These are phyloP conservation scores for Rheum nobile DNA, from an alignment of 148 eudicot species.

Conservation along the genomic window DNA sequence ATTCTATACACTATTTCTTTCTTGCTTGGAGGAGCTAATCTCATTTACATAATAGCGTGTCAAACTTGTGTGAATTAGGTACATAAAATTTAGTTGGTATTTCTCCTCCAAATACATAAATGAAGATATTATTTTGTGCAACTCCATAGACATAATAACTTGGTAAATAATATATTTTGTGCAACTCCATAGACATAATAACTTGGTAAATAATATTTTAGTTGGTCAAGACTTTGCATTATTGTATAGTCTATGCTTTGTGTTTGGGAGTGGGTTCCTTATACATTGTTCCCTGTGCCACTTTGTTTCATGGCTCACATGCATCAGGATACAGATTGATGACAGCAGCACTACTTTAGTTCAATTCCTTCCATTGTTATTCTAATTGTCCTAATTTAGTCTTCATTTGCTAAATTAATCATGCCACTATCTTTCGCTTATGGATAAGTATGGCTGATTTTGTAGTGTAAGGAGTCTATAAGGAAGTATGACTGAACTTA, in stretches of 20 bases:
- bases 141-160: not conserved
- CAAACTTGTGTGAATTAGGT: not conserved
- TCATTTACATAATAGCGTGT: not conserved
- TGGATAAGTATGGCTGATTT: not conserved
- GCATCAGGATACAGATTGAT: not conserved
- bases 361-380: not conserved
- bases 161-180: not conserved
- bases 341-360: not conserved
- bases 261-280: not conserved
- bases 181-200: not conserved
- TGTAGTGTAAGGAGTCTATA: not conserved
- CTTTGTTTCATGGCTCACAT: not conserved
- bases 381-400: not conserved
- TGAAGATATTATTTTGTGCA: not conserved
- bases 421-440: not conserved
- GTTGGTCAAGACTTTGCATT: not conserved
- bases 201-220: not conserved
- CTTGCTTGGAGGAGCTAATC: conserved; percentile 1
- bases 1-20: not conserved
- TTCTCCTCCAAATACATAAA: not conserved
- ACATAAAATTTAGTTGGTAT: not conserved
- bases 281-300: not conserved
- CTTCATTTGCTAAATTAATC: conserved; percentile 1
- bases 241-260: not conserved
- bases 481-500: conserved; percentile 6